Conservation (phyloP, 2,329 filamentous ascomycete species). For the Dactylellina sp. region DNA sequence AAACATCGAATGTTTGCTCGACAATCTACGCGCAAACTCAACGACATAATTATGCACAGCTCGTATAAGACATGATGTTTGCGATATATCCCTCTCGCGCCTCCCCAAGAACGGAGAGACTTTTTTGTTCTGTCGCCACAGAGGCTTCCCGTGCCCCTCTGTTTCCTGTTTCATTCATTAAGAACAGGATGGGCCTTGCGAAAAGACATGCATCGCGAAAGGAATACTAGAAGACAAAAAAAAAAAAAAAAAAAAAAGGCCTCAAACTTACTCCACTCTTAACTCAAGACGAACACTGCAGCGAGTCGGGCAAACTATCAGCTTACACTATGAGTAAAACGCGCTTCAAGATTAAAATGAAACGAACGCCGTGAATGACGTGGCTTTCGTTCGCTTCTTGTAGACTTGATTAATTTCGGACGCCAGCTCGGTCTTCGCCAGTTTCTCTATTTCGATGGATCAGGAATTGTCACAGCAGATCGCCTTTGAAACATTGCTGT, state of each 20-base stretch:
- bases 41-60: slow-evolving; percentile 24
- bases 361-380: slow-evolving; percentile 45
- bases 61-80: slow-evolving; percentile 28
- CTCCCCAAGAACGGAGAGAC: slow-evolving; percentile 38
- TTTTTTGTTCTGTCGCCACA: slow-evolving; percentile 30
- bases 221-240: slow-evolving; percentile 20
- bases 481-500: slow-evolving; percentile 53
- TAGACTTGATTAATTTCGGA: too few relatives aligned
- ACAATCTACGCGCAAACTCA: background rate
- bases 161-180: slow-evolving; percentile 49
- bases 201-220: slow-evolving; percentile 37
- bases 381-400: slow-evolving; percentile 28
- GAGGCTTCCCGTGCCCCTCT: slow-evolving; percentile 27
- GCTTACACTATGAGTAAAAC: slow-evolving; percentile 3
- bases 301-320: slow-evolving; percentile 16
- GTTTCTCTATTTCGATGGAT: slow-evolving; percentile 33
- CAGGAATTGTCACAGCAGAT: slow-evolving; percentile 52
- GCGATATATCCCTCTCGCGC: slow-evolving; percentile 20
- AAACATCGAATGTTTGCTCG: slow-evolving; percentile 15
- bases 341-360: too few relatives aligned
- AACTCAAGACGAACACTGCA: slow-evolving; percentile 45
- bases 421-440: slow-evolving; percentile 34
- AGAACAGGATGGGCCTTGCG: slow-evolving; percentile 30
- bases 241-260: slow-evolving; percentile 35
- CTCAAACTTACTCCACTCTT: slow-evolving; percentile 54